phyloP scores from a whole-genome alignment of 805 yeast species.

The Torulaspora franciscae region DNA sequence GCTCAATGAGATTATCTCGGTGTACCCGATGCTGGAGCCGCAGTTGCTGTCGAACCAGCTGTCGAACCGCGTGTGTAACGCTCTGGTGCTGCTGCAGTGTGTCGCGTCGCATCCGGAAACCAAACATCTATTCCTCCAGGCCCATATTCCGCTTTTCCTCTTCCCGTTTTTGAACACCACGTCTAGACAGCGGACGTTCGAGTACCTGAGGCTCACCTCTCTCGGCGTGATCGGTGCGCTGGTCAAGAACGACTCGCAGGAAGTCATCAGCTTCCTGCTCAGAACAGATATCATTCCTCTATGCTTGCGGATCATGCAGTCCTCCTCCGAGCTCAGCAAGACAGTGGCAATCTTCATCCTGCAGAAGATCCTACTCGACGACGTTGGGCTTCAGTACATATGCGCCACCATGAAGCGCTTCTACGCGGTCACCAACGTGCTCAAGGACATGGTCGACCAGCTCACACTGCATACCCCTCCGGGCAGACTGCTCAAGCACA shows the following conservation, averaged over 20 bases:
- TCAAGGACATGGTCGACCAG: conserved; percentile 84
- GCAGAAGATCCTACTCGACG: conserved; percentile 88
- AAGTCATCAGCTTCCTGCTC: conserved; percentile 82
- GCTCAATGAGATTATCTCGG: conserved; percentile 82
- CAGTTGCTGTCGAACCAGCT: conserved; percentile 80
- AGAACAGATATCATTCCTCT: conserved; percentile 97
- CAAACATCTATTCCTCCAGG: conserved; percentile 73
- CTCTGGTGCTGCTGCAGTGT: conserved; percentile 89
- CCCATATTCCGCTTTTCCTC: conserved; percentile 85
- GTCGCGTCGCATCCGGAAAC: conserved; percentile 95
- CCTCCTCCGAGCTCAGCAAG: conserved; percentile 86
- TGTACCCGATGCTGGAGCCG: conserved; percentile 85
- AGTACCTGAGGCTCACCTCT: conserved; percentile 85
- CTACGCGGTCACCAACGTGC: conserved; percentile 86
- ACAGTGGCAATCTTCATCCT: conserved; percentile 96
- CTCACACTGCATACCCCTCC: conserved; percentile 63
- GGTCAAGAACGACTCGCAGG: conserved; percentile 93
- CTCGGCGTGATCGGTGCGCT: conserved; percentile 96
- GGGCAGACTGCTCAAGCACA: conserved; percentile 83
- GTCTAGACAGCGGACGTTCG: conserved; percentile 88
- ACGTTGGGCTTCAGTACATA: conserved; percentile 82
- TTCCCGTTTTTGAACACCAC: conserved; percentile 93
- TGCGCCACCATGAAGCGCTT: conserved; percentile 95
- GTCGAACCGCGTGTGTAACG: conserved; percentile 91
- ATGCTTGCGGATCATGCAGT: conserved; percentile 91